These are phyloP conservation scores for Hippophae gyantsensis DNA, from an alignment of 306 rosid genomes.

Conservation along the genomic window DNA sequence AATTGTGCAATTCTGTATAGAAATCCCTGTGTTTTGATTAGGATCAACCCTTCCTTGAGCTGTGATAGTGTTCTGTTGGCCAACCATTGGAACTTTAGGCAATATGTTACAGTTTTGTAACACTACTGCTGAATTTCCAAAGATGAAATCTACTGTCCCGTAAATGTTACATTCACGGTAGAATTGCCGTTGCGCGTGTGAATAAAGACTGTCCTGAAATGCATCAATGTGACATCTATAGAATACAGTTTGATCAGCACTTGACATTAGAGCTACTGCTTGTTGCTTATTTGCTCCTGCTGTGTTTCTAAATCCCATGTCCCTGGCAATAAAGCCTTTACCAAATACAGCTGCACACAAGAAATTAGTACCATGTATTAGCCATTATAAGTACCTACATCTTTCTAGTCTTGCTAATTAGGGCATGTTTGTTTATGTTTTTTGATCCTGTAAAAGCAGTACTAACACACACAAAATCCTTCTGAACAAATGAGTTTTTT, in stretches of 20 bases:
- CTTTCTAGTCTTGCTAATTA: too few species aligned
- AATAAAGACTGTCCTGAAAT: slow-evolving; percentile 66
- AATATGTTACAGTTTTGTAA: slow-evolving; percentile 50
- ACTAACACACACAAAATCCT: too few species aligned
- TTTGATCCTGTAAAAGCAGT: too few species aligned
- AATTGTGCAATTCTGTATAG: slow-evolving; percentile 48
- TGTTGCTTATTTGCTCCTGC: slow-evolving; percentile 71
- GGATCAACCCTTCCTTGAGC: slow-evolving; percentile 82
- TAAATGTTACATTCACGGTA: slow-evolving; percentile 52
- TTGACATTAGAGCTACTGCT: slow-evolving; percentile 69
- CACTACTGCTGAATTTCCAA: slow-evolving; percentile 63
- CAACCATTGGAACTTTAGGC: slow-evolving; percentile 40
- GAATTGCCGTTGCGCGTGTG: slow-evolving; percentile 54
- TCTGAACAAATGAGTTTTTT: too few species aligned
- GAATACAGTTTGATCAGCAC: slow-evolving; percentile 50
- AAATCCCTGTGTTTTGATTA: slow-evolving; percentile 61
- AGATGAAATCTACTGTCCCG: slow-evolving; percentile 78
- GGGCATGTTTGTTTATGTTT: too few species aligned
- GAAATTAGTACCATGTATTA: too few species aligned
- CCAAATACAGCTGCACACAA: slow-evolving; percentile 54
- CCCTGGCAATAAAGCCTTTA: slow-evolving; percentile 48
- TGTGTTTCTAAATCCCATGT: slow-evolving; percentile 59
- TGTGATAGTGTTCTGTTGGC: slow-evolving; percentile 74
- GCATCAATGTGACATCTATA: slow-evolving; percentile 55
- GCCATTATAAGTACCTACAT: too few species aligned